A percentile compares a stretch with the other conserved stretches of the same genome.
phyloP scores from a whole-genome alignment of 108 stramenopile species.

The Nitzschia palea region DNA sequence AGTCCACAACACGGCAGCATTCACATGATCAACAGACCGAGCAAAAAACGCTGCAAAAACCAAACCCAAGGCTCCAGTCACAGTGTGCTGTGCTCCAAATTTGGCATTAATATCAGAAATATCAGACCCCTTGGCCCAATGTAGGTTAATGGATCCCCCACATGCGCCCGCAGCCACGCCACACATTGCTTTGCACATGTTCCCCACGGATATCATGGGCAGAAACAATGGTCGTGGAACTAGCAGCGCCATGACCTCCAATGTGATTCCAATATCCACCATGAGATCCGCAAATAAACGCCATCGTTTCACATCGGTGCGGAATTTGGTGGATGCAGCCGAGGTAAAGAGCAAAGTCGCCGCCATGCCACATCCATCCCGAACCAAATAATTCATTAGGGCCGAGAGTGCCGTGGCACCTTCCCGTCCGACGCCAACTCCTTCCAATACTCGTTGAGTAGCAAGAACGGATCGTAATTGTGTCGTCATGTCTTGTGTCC shows the following conservation, averaged over 20 bases:
- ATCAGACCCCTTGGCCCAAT: conserved; percentile 76
- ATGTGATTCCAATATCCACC: conserved; percentile 79
- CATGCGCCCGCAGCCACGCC: conserved; percentile 84
- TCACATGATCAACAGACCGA: conserved; percentile 43
- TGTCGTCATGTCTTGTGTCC: conserved; percentile 77
- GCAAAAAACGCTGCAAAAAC: conserved; percentile 69
- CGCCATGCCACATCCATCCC: conserved; percentile 83
- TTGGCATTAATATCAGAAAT: conserved; percentile 78
- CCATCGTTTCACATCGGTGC: conserved; percentile 78
- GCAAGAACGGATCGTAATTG: conserved; percentile 75
- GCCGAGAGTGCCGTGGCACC: conserved; percentile 83
- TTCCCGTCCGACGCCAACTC: conserved; percentile 75
- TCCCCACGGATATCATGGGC: conserved; percentile 64
- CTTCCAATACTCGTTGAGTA: conserved; percentile 80
- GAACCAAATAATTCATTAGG: conserved; percentile 73
- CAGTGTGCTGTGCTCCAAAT: conserved; percentile 81
- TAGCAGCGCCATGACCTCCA: conserved; percentile 64
- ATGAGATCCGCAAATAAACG: conserved; percentile 79
- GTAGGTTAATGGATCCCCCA: conserved; percentile 74
- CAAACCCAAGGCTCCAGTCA: conserved; percentile 75
- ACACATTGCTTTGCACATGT: conserved; percentile 83
- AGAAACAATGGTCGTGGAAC: conserved; percentile 61
- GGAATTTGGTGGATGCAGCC: conserved; percentile 57
- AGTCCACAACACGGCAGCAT: conserved; percentile 35
- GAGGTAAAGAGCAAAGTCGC: conserved; percentile 77